phyloP scores from a whole-genome alignment of 148 eudicot species.

The Camellia granthamiana region DNA sequence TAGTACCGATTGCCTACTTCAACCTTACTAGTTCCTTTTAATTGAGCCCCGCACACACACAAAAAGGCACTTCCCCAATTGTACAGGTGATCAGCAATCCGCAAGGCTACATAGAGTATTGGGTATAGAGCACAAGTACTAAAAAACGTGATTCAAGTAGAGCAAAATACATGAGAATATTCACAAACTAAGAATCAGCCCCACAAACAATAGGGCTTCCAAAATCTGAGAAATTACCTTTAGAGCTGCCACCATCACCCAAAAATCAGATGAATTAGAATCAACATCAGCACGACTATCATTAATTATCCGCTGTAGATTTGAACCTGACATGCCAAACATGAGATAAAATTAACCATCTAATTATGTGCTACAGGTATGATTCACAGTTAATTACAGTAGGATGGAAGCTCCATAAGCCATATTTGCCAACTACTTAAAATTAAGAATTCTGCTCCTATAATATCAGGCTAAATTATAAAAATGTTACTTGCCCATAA shows the following conservation, averaged over 20 bases:
- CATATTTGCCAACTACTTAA: conserved; percentile 4
- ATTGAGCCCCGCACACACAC: neutral
- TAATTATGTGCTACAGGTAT: neutral
- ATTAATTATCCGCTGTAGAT: conserved; percentile 55
- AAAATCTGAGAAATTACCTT: conserved; percentile 44
- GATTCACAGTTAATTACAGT: neutral
- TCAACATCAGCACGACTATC: conserved; percentile 74
- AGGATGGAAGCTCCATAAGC: neutral
- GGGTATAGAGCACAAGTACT: neutral
- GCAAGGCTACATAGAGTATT: neutral
- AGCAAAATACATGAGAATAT: neutral
- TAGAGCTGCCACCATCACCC: conserved; percentile 97
- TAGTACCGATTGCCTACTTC: neutral
- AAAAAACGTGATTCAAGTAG: neutral
- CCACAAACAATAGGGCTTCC: neutral
- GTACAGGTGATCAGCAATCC: neutral
- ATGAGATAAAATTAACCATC: conserved; percentile 1
- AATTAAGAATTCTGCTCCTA: neutral
- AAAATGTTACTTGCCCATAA: neutral
- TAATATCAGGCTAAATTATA: neutral
- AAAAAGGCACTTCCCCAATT: neutral
- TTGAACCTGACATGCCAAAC: conserved; percentile 48
- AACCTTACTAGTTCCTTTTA: neutral
- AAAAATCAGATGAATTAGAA: conserved; percentile 72
- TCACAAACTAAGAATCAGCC: conserved; percentile 15